Conservation (phyloP, 352 stramenopile genomes). For the Phytophthora pinifolia region DNA sequence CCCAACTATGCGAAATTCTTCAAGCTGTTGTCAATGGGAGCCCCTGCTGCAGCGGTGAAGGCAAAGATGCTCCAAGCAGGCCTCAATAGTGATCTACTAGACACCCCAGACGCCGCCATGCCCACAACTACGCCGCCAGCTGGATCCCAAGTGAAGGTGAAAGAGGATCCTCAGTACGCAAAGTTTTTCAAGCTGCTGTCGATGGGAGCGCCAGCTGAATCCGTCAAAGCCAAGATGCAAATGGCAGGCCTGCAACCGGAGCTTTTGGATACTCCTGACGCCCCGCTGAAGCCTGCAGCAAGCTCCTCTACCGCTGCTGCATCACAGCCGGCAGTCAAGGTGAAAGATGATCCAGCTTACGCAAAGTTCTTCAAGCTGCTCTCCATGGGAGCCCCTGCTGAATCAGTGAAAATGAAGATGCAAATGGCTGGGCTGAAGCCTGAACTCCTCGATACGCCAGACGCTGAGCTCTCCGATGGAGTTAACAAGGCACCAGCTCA, state of each 20-base stretch:
- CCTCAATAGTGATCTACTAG: conserved; percentile 74
- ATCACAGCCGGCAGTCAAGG: conserved; percentile 31
- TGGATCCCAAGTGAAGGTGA: conserved; percentile 35
- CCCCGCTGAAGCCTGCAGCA: conserved; percentile 21
- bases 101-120: conserved; percentile 59
- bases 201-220: conserved; percentile 55
- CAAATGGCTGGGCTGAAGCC: conserved; percentile 57
- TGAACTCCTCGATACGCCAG: conserved; percentile 73
- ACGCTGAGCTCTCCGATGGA: conserved; percentile 35
- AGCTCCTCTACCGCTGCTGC: neutral
- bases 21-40: conserved; percentile 65
- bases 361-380: conserved; percentile 80
- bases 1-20: conserved; percentile 68
- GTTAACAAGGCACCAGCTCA: conserved; percentile 1
- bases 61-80: conserved; percentile 77
- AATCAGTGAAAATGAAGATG: conserved; percentile 67
- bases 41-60: conserved; percentile 51
- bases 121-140: conserved; percentile 13
- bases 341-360: conserved; percentile 70
- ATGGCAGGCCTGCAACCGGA: conserved; percentile 86
- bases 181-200: conserved; percentile 73
- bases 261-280: conserved; percentile 60
- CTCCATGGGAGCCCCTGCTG: conserved; percentile 52
- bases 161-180: conserved; percentile 57
- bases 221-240: conserved; percentile 64